phyloP scores from a whole-genome alignment of 1,284 basidiomycete species.

The Cryptococcus amylolentus region DNA sequence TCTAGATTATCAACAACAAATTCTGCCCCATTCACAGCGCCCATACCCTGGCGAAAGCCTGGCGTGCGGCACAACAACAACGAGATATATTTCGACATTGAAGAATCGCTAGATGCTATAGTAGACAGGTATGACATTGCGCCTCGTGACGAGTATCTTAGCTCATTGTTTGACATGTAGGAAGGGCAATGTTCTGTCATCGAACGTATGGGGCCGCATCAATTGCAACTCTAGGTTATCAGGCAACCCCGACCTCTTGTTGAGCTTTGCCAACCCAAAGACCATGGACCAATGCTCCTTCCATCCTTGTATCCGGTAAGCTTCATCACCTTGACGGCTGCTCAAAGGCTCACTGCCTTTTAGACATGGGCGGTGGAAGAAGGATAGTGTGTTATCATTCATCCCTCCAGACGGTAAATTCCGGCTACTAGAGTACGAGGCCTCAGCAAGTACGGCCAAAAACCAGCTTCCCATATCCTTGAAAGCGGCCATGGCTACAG shows the following conservation, averaged over 20 bases:
- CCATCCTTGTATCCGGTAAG: constrained; percentile 84
- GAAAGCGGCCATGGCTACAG: constrained; percentile 60
- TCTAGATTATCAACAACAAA: constrained; percentile 46
- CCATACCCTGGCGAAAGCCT: constrained; percentile 89
- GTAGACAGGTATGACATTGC: constrained; percentile 67
- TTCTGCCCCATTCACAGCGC: constrained; percentile 77
- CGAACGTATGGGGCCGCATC: constrained; percentile 73
- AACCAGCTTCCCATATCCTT: constrained; percentile 63
- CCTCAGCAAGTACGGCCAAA: constrained; percentile 49
- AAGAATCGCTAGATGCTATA: constrained; percentile 76
- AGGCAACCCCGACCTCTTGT: constrained; percentile 82
- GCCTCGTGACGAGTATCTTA: neutral
- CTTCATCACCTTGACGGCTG: constrained; percentile 3
- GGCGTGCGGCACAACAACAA: constrained; percentile 82
- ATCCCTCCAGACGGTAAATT: constrained; percentile 93
- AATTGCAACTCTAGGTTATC: constrained; percentile 72
- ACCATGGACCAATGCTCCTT: constrained; percentile 75
- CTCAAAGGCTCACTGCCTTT: neutral
- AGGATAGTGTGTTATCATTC: constrained; percentile 78
- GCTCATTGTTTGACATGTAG: constrained; percentile 50
- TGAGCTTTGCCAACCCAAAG: constrained; percentile 75
- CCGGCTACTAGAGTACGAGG: constrained; percentile 79
- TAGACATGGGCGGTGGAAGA: constrained; percentile 74
- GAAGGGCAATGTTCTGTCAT: constrained; percentile 68
- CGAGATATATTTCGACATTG: constrained; percentile 90